phyloP scores from a whole-genome alignment of 352 stramenopile species.

The Elongisporangium undulatum region DNA sequence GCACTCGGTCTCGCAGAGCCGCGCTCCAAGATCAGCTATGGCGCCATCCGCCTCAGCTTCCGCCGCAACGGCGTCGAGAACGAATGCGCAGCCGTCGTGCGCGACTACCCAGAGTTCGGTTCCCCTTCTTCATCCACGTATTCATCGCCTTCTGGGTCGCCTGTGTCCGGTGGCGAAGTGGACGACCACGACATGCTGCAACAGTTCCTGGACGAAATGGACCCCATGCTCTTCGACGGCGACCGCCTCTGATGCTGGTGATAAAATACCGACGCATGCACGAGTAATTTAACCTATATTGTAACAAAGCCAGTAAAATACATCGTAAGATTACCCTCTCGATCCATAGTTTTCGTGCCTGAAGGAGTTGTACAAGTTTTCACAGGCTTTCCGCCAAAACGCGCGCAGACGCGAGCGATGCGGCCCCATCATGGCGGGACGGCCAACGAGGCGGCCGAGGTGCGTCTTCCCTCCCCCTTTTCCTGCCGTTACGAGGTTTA shows the following conservation, averaged over 20 bases:
- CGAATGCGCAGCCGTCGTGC: background rate
- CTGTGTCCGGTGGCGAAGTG: background rate
- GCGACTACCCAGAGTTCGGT: background rate
- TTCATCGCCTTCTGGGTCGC: background rate
- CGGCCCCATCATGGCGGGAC: constrained; percentile 11
- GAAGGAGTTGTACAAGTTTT: background rate
- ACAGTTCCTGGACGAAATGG: constrained; percentile 52
- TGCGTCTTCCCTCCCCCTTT: constrained; percentile 2
- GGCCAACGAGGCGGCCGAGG: constrained; percentile 21
- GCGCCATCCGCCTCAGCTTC: background rate
- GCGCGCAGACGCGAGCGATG: background rate
- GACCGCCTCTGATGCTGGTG: background rate
- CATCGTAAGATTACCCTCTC: background rate
- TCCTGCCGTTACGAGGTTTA: background rate
- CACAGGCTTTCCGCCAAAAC: background rate
- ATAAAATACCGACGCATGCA: background rate
- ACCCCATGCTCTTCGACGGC: constrained; percentile 36
- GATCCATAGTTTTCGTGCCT: background rate
- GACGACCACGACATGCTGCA: constrained; percentile 18
- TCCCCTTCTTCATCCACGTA: background rate
- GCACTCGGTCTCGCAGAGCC: constrained; percentile 45
- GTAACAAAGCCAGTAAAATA: background rate
- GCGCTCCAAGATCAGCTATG: constrained; percentile 17
- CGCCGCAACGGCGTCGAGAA: background rate
- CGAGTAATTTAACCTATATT: background rate